Base-by-base conservation (phyloP, 179 eudicot genomes). In the Patellifolia procumbens region DNA sequence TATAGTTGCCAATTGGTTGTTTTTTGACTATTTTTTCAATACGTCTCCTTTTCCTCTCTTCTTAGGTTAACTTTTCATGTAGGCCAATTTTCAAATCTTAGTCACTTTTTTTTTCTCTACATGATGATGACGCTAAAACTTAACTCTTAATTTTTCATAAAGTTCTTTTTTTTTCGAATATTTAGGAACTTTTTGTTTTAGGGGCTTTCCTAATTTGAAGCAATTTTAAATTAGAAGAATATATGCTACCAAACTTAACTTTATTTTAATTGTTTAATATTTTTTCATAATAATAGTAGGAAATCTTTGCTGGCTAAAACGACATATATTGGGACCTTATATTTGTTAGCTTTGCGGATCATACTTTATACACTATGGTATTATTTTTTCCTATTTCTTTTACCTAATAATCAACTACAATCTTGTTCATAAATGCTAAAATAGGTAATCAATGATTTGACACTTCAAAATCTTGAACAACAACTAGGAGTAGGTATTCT, bases 1-100 rank as follows among this genome's bases (percentile, higher is more conserved):
- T 43, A 5, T 51, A 42, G 46, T 24, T 64, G 56, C 34, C 56
- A 22, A 42, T 71, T 80, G 68, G 64, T 58, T 45, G 7, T 24
- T 51, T 74, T 62, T 78, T 77, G 64, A 79, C 78, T 69, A 24
- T 69, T 37, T 43, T 73, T 58, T 55, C 13, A 15, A 0, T 26
- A 15, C 17, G 48, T 52, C 65, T 15, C 29, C 28, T 39, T 69
- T 79, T 70, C 28, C 43, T 61, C 42, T 48, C 0, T 58, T 73
- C 19, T 74, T 66, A 22, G 73, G 75, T 42, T n/a, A 45, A 78
- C 46, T 61, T 77, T 68, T 28, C 79, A 17, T 68, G 22, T 24
- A 9, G n/a, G 24, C 43, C 7, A 76, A 4, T 49, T 26, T 43
- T 61, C 76, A 1, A 66, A 66, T 42, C 15, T 66, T 26, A 1